A percentile compares a stretch with the other conserved stretches of the same genome.
These are phyloP conservation scores for Penicillium sp. DNA, from an alignment of 2,329 filamentous ascomycete genomes.

Conservation along the genomic window DNA sequence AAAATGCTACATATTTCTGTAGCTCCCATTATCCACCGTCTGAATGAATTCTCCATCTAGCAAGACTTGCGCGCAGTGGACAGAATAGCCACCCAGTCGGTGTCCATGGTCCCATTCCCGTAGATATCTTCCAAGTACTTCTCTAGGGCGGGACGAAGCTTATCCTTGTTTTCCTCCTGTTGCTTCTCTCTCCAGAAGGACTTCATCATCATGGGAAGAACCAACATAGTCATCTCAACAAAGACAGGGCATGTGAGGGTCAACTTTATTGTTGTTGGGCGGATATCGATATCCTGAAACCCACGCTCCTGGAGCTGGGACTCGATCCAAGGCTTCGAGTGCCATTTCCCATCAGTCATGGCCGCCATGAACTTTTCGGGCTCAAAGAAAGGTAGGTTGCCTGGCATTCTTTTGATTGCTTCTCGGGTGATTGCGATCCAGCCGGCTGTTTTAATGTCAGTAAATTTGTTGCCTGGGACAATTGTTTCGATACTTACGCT, in stretches of 20 bases:
- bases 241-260: slow-evolving; percentile 20
- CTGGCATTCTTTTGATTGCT: slow-evolving; percentile 30
- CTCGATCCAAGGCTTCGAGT: slow-evolving; percentile 24
- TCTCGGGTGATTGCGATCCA: slow-evolving; percentile 30
- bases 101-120: slow-evolving; percentile 23
- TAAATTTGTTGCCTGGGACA: neutral
- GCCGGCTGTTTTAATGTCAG: slow-evolving; percentile 19
- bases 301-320: slow-evolving; percentile 23
- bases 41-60: neutral
- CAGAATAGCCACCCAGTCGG: slow-evolving; percentile 32
- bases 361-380: slow-evolving; percentile 19
- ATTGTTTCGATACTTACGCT: slow-evolving; percentile 22
- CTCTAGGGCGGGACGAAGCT: slow-evolving; percentile 23
- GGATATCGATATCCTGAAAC: slow-evolving; percentile 28
- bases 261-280: slow-evolving; percentile 14
- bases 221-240: slow-evolving; percentile 22
- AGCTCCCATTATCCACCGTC: neutral
- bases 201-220: slow-evolving; percentile 24
- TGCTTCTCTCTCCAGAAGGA: slow-evolving; percentile 33
- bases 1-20: neutral
- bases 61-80: slow-evolving; percentile 31
- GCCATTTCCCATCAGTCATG: slow-evolving; percentile 25
- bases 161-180: slow-evolving; percentile 22
- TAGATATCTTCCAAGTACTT: slow-evolving; percentile 28
- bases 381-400: slow-evolving; percentile 27